A percentile compares a stretch with the other conserved stretches of the same genome.
These are phyloP conservation scores for Hemisphaericaspora lyxosophila DNA, from an alignment of 1,139 yeast genomes.

Conservation along the genomic window DNA sequence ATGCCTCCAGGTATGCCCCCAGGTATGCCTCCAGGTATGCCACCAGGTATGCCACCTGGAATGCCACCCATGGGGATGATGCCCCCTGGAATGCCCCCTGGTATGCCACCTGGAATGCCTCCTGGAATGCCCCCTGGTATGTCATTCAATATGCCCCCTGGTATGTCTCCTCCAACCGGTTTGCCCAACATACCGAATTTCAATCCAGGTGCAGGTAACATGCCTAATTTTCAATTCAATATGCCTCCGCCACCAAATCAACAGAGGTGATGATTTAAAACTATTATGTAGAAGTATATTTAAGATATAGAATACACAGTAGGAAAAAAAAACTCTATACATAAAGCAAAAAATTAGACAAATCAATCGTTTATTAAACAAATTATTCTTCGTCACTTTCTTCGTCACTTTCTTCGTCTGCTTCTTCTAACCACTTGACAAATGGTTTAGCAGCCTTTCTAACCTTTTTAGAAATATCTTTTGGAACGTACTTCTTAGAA, in stretches of 20 bases:
- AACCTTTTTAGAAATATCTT: conserved; percentile 88
- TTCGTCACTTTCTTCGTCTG: conserved; percentile 72
- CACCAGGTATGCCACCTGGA: conserved; percentile 4
- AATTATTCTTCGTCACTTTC: conserved; percentile 53
- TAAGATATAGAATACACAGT: conserved; percentile 1
- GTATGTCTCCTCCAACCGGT: conserved; percentile 18
- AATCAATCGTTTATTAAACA: no score
- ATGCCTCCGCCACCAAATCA: conserved; percentile 22
- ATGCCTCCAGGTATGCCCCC: conserved; percentile 14
- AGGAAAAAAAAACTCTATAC: neutral
- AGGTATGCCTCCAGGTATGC: conserved; percentile 10
- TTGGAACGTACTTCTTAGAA: conserved; percentile 90
- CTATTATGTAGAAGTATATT: neutral
- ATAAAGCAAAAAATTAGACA: neutral
- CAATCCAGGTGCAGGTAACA: conserved; percentile 8
- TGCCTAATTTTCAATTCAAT: conserved; percentile 12
- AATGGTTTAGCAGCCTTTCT: conserved; percentile 96
- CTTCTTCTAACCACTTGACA: conserved; percentile 90
- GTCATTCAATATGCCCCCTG: conserved; percentile 21
- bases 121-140: conserved; percentile 10
- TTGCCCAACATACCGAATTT: conserved; percentile 23
- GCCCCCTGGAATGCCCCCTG: conserved; percentile 11
- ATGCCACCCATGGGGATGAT: conserved; percentile 13
- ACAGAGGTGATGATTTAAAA: conserved; percentile 6
- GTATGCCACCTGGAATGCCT: conserved; percentile 15